phyloP scores from a whole-genome alignment of 495 filamentous ascomycete genomes.

The Neurospora sp. region DNA sequence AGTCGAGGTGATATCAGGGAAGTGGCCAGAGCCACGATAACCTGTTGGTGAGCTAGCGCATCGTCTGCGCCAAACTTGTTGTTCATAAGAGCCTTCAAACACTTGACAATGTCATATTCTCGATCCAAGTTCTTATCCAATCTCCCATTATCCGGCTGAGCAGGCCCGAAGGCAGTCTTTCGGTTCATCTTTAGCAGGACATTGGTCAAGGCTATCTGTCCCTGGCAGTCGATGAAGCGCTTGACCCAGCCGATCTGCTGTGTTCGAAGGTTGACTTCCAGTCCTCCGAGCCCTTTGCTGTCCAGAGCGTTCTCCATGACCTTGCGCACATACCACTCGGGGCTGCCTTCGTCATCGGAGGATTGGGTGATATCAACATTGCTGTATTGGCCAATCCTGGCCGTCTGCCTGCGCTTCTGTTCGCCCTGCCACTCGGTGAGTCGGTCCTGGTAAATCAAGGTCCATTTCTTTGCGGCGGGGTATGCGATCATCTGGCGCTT shows the following conservation, averaged over 20 bases:
- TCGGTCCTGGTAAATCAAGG: conserved; percentile 88
- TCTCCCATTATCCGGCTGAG: conserved; percentile 48
- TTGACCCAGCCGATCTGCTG: conserved; percentile 98
- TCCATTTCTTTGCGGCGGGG: conserved; percentile 92
- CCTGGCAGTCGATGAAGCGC: conserved; percentile 93
- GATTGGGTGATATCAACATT: conserved; percentile 51
- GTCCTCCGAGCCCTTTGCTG: conserved; percentile 77
- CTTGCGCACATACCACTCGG: conserved; percentile 96
- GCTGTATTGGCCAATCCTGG: conserved; percentile 52
- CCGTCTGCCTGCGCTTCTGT: conserved; percentile 71
- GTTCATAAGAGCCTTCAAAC: conserved; percentile 94
- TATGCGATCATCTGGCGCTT: conserved; percentile 92
- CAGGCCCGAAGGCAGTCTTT: conserved; percentile 64
- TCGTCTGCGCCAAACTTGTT: conserved; percentile 98
- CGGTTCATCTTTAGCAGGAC: conserved; percentile 88
- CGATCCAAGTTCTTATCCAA: conserved; percentile 82
- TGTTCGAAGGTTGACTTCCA: conserved; percentile 88
- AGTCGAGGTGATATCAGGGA: conserved; percentile 82
- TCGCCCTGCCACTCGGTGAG: conserved; percentile 89
- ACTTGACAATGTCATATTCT: conserved; percentile 97
- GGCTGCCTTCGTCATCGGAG: conserved; percentile 88
- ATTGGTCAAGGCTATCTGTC: conserved; percentile 92
- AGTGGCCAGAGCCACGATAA: conserved; percentile 78
- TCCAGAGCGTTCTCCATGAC: conserved; percentile 94
- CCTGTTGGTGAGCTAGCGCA: conserved; percentile 81